A percentile compares a stretch with the other conserved stretches of the same genome.
Evolutionary conservation across 331 rosid species (phyloP).

Genomic region (Arachis monticola): DNA sequence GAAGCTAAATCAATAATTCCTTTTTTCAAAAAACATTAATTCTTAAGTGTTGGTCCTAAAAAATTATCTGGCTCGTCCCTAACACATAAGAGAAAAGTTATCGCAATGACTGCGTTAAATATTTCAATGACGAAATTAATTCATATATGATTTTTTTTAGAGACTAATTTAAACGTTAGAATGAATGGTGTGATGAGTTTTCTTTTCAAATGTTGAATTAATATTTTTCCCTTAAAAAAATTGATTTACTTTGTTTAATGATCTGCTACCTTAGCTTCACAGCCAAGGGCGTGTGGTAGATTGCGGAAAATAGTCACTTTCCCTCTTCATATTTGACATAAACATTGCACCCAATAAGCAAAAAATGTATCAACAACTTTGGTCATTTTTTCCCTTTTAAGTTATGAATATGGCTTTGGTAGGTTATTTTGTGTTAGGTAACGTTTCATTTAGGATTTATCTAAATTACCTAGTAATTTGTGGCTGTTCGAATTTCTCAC

Average conservation of each 20-base stretch:
- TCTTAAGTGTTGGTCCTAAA: too few relatives aligned
- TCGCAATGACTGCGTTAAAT: too few relatives aligned
- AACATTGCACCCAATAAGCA: slow-evolving; percentile 5
- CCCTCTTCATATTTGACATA: not conserved
- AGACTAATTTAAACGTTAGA: too few relatives aligned
- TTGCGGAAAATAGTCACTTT: slow-evolving; percentile 25
- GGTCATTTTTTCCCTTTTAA: not conserved
- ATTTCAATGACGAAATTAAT: too few relatives aligned
- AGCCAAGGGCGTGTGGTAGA: slow-evolving; percentile 43
- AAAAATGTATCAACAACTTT: not conserved
- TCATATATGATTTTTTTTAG: too few relatives aligned
- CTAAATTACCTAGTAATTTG: slow-evolving; percentile 29
- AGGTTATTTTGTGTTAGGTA: slow-evolving; percentile 46
- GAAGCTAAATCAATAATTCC: too few relatives aligned
- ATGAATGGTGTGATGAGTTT: not conserved
- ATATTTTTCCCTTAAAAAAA: not conserved
- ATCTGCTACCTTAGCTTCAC: slow-evolving; percentile 55
- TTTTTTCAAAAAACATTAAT: too few relatives aligned
- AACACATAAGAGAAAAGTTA: too few relatives aligned
- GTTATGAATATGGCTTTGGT: slow-evolving; percentile 13
- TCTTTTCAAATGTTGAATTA: too few relatives aligned
- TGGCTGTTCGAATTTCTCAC: not conserved
- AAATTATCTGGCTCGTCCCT: too few relatives aligned
- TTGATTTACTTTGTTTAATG: too few relatives aligned
- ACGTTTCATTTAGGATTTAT: slow-evolving; percentile 41